Conservation (phyloP, 2,329 filamentous ascomycete genomes). For the Colletotrichum sp. region DNA sequence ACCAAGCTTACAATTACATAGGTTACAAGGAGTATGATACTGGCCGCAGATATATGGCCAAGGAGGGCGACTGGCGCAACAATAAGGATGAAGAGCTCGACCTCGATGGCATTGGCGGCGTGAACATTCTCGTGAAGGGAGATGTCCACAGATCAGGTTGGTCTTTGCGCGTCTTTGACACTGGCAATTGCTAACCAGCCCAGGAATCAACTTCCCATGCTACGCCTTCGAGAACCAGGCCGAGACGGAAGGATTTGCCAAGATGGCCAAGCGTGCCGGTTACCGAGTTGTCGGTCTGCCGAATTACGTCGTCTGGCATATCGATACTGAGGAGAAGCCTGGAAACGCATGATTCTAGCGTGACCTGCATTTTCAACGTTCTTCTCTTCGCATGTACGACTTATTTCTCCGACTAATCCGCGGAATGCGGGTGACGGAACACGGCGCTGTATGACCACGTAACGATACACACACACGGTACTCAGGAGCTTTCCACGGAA, state of each 20-base stretch:
- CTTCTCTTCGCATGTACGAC: slow-evolving; percentile 22
- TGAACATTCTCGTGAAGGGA: slow-evolving; percentile 97
- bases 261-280: slow-evolving; percentile 96
- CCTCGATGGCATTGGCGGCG: slow-evolving; percentile 94
- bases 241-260: slow-evolving; percentile 97
- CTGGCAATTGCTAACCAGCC: background rate
- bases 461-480: slow-evolving; percentile 18
- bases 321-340: slow-evolving; percentile 93
- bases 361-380: background rate
- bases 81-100: slow-evolving; percentile 93
- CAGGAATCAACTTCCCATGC: slow-evolving; percentile 95
- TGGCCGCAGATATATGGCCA: slow-evolving; percentile 86
- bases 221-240: slow-evolving; percentile 99
- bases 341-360: slow-evolving; percentile 67
- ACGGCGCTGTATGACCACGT: slow-evolving; percentile 22
- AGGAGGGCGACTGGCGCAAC: slow-evolving; percentile 89
- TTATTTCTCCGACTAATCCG: slow-evolving; percentile 18
- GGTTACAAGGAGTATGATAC: slow-evolving; percentile 95
- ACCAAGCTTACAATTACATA: slow-evolving; percentile 40
- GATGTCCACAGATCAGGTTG: slow-evolving; percentile 94
- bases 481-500: slow-evolving; percentile 12
- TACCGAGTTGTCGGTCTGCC: slow-evolving; percentile 92
- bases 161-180: slow-evolving; percentile 27
- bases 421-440: slow-evolving; percentile 20
- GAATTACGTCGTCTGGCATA: slow-evolving; percentile 99